Conservation (phyloP, 306 rosid genomes). For the Gleditsia sinensis region DNA sequence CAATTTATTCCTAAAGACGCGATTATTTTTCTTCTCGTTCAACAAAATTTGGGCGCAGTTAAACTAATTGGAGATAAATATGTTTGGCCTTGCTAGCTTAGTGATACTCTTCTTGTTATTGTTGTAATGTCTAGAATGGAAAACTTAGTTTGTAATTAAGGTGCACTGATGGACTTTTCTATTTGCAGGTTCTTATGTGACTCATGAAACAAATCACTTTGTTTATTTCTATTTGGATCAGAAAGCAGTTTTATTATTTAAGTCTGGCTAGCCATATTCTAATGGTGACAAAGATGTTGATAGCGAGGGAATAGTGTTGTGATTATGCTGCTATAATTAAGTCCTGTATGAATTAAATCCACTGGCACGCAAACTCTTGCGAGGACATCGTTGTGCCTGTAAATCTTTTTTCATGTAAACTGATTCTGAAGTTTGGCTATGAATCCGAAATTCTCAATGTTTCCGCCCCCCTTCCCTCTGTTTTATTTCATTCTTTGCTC, state of each 20-base stretch:
- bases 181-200: conserved; percentile 82
- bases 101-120: conserved; percentile 2
- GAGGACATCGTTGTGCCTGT: conserved; percentile 55
- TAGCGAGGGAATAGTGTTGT: conserved; percentile 34
- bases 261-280: conserved; percentile 62
- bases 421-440: conserved; percentile 37
- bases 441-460: conserved; percentile 23
- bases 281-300: conserved; percentile 35
- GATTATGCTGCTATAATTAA: conserved; percentile 42
- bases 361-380: conserved; percentile 38
- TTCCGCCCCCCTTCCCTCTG: not conserved
- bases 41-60: not conserved
- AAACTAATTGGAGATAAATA: conserved; percentile 3
- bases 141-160: not conserved
- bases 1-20: not conserved
- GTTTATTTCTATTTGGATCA: conserved; percentile 93
- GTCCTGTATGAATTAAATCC: conserved; percentile 48
- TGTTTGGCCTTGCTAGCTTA: conserved; percentile 9
- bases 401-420: conserved; percentile 46
- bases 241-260: conserved; percentile 85
- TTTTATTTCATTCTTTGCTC: not conserved
- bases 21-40: not conserved
- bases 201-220: conserved; percentile 93
- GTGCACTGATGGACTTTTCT: conserved; percentile 20
- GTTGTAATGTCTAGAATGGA: conserved; percentile 1